These are phyloP conservation scores for Carallia brachiata DNA, from an alignment of 345 rosid genomes.

Conservation along the genomic window DNA sequence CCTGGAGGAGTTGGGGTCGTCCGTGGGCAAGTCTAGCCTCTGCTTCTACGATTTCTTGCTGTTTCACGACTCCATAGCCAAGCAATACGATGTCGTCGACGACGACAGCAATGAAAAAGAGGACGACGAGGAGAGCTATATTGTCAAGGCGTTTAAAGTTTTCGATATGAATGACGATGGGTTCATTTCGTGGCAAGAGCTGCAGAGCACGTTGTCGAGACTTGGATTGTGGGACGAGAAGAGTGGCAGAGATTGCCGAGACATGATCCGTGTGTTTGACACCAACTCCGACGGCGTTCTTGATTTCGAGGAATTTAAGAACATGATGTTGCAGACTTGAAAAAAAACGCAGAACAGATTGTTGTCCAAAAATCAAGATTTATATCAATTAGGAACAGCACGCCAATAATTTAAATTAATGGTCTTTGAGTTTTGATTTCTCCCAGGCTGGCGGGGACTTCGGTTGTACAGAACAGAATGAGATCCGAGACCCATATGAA, in stretches of 20 bases:
- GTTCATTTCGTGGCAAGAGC: slow-evolving; percentile 66
- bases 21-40: slow-evolving; percentile 60
- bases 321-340: slow-evolving; percentile 48
- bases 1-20: slow-evolving; percentile 48
- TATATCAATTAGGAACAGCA: too few species aligned
- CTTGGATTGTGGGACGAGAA: slow-evolving; percentile 69
- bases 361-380: too few species aligned
- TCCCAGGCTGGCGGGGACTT: too few species aligned
- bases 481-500: too few species aligned
- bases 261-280: slow-evolving; percentile 63
- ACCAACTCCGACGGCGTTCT: slow-evolving; percentile 67
- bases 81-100: not conserved
- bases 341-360: too few species aligned
- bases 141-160: slow-evolving; percentile 59
- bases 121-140: slow-evolving; percentile 19
- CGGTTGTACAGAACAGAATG: too few species aligned
- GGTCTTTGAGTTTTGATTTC: too few species aligned
- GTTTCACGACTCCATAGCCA: slow-evolving; percentile 49
- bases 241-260: slow-evolving; percentile 49
- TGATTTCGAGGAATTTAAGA: slow-evolving; percentile 80
- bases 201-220: slow-evolving; percentile 53
- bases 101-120: not conserved
- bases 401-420: too few species aligned
- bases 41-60: slow-evolving; percentile 53
- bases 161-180: slow-evolving; percentile 79